A percentile compares a stretch with the other conserved stretches of the same genome.
These are phyloP conservation scores for Saccharum officinarum DNA, from an alignment of 176 grass and related monocot genomes.

Conservation along the genomic window DNA sequence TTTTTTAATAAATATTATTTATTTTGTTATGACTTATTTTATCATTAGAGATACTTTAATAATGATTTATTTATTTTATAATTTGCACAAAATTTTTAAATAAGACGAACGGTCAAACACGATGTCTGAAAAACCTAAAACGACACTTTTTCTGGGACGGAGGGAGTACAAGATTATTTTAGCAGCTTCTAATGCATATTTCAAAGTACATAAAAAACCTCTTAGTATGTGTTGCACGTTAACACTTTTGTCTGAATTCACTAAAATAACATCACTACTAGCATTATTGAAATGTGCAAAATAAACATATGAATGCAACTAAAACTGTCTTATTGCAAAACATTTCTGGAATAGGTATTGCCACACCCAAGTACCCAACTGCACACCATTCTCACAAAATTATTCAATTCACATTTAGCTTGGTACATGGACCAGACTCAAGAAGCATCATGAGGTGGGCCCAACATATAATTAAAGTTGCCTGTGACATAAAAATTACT, in stretches of 20 bases:
- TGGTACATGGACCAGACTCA: background rate
- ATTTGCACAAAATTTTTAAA: no score
- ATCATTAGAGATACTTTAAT: no score
- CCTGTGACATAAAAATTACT: no score
- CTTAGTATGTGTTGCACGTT: background rate
- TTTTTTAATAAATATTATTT: no score
- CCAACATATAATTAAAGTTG: background rate
- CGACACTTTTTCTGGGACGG: no score
- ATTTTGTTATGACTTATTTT: no score
- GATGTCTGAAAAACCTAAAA: no score
- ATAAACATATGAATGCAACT: background rate
- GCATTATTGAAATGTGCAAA: background rate
- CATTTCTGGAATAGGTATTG: background rate
- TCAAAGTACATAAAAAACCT: background rate
- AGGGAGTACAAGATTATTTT: background rate
- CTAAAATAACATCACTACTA: background rate
- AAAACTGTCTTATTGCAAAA: background rate
- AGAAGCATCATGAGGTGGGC: background rate
- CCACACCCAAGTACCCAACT: background rate
- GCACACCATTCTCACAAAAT: background rate
- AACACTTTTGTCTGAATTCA: background rate
- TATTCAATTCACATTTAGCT: background rate
- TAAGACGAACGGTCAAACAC: no score
- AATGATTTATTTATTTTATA: no score
- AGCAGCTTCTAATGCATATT: background rate